Evolutionary conservation across 2,329 filamentous ascomycete genomes (phyloP), one percentile per base, ranked within the genome.

Genomic region (Clonostachys byssicola): DNA sequence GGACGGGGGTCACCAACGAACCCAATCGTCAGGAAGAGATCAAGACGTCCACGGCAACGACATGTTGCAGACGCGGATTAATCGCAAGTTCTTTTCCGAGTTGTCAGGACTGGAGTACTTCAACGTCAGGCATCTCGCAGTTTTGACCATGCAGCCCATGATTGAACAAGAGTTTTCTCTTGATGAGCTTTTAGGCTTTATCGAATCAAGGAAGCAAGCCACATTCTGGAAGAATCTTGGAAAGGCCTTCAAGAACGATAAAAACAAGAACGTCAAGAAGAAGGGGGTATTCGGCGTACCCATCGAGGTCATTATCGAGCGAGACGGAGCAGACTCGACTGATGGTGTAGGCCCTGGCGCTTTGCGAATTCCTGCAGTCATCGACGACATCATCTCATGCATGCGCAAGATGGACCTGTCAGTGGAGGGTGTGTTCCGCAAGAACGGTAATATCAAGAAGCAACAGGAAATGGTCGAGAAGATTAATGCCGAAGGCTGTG

Each of bases 351-450:
- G 94, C 1, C 92, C 94, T 12, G 92, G 92, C 16, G 87, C 90
- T 13, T 76, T 99, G 48, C 87, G 90, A 46, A 89, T 99, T 40
- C 94, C 94, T 4, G 88, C 90, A n/a, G 77, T 99, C 45, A 80
- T 99, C n/a, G 92, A 97, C 60, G 92, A 96, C 62, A 85, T 92
- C 43, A 86, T 99, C 36, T 88, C 89, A 5, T 91, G 92, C 12
- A 96, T 99, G 89, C 85, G 92, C 57, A 94, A 92, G 67, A 97
- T 99, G 90, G 94, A 99, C 65, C 91, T 99, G 73, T 97, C 92
- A 2, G 90, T 99, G 2, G 94, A 99, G 67, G 94, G 94, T 58
- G 92, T 99, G 18, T 99, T 99, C 81, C 85, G 94, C 57, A 99
- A 99, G 78, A 99, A 97, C 60, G 94, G 94, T 57, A 99, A 97